Percentiles rank a stretch among this genome's conserved stretches.
Conservation (phyloP, 768 basidiomycete genomes). For the Russula virescens region DNA sequence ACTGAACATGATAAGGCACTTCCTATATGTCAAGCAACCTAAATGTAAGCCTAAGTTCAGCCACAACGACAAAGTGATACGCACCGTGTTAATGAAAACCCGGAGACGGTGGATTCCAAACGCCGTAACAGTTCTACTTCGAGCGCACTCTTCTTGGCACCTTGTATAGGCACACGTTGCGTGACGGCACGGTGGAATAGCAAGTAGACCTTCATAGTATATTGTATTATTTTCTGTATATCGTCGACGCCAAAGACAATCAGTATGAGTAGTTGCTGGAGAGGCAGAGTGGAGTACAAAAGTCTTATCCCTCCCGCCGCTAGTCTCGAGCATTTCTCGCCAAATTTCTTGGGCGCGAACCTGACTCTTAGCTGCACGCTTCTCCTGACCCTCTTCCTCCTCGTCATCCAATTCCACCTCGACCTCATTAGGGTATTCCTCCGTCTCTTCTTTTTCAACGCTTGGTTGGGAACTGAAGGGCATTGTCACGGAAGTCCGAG, state of each 20-base stretch:
- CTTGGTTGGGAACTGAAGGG: conserved; percentile 35
- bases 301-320: conserved; percentile 77
- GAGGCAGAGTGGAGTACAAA: conserved; percentile 50
- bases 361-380: conserved; percentile 35
- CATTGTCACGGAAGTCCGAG: conserved; percentile 45
- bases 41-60: neutral
- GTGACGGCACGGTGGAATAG: conserved; percentile 57
- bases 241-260: neutral
- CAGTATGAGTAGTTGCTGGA: neutral
- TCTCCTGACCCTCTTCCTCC: conserved; percentile 29
- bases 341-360: conserved; percentile 65
- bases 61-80: conserved; percentile 13
- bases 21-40: conserved; percentile 46
- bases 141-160: conserved; percentile 43
- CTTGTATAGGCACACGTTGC: conserved; percentile 43
- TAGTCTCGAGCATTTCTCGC: conserved; percentile 73
- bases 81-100: conserved; percentile 72
- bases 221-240: conserved; percentile 79
- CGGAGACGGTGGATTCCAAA: conserved; percentile 54
- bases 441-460: conserved; percentile 35
- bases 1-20: conserved; percentile 76
- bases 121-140: conserved; percentile 54
- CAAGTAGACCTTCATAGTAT: conserved; percentile 69
- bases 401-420: conserved; percentile 32
- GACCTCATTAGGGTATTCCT: conserved; percentile 24